These are phyloP conservation scores for Fimicolochytrium jonesii DNA, from an alignment of 192 early-diverging fungal genomes.

Conservation along the genomic window DNA sequence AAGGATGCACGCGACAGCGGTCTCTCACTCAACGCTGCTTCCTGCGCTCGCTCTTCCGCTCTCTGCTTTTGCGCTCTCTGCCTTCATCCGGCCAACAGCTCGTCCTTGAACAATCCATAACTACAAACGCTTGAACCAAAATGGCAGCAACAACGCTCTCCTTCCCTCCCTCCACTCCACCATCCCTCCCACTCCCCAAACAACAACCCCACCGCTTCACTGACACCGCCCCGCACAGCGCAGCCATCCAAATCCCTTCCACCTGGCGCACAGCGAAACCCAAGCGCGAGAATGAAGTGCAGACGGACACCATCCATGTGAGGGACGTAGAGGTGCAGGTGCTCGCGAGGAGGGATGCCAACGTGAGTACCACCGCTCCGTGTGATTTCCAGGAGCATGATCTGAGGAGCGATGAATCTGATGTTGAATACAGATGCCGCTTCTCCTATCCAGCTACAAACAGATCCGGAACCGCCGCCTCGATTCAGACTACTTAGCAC, in stretches of 20 bases:
- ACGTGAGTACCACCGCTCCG: not conserved
- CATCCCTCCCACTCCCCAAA: not conserved
- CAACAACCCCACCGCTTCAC: not conserved
- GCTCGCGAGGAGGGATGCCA: not conserved
- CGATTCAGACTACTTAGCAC: constrained; percentile 10
- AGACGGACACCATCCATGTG: constrained; percentile 3
- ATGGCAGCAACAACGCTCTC: too few relatives aligned
- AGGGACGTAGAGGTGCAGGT: not conserved
- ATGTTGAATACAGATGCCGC: too few relatives aligned
- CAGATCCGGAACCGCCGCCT: constrained; percentile 16
- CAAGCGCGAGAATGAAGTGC: not conserved
- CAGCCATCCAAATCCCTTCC: constrained; percentile 14
- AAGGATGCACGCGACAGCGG: too few relatives aligned
- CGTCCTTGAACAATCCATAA: too few relatives aligned
- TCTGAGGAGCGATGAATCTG: too few relatives aligned
- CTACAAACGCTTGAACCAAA: too few relatives aligned
- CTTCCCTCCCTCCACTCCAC: too few relatives aligned
- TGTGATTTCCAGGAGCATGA: not conserved
- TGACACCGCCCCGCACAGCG: not conserved
- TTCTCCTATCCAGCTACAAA: constrained; percentile 28
- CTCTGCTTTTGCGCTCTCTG: too few relatives aligned
- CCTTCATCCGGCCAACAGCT: too few relatives aligned
- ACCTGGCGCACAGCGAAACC: constrained; percentile 17
- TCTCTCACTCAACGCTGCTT: too few relatives aligned
- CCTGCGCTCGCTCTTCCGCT: too few relatives aligned